Evolutionary conservation across 2,329 filamentous ascomycete species (phyloP).

Genomic region (Colletotrichum sp.): DNA sequence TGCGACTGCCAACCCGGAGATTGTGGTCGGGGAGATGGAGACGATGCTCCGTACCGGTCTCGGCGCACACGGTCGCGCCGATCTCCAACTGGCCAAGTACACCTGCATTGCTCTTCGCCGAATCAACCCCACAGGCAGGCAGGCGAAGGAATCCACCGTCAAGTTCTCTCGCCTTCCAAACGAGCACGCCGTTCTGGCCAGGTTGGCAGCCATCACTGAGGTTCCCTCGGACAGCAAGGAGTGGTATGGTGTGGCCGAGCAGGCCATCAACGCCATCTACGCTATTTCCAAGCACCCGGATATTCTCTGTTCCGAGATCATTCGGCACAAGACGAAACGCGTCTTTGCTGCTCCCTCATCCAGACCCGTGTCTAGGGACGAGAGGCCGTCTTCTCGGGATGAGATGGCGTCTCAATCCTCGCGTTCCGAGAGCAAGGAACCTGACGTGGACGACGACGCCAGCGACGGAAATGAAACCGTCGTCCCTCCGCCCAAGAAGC

Average conservation of each 20-base stretch:
- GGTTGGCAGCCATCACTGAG: conserved; percentile 84
- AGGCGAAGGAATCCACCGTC: conserved; percentile 72
- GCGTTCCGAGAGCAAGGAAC: background rate
- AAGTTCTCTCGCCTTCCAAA: conserved; percentile 84
- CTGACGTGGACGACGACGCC: conserved; percentile 29
- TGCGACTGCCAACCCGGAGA: conserved; percentile 87
- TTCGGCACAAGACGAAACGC: conserved; percentile 82
- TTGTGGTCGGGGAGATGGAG: conserved; percentile 94
- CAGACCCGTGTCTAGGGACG: conserved; percentile 40
- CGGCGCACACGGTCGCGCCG: conserved; percentile 77
- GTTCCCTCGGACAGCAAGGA: conserved; percentile 90
- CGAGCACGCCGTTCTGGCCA: conserved; percentile 84
- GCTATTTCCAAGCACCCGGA: conserved; percentile 93
- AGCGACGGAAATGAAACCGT: conserved; percentile 28
- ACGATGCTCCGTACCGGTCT: conserved; percentile 91
- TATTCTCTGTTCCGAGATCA: conserved; percentile 87
- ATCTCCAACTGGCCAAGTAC: conserved; percentile 90
- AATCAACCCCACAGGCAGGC: conserved; percentile 85
- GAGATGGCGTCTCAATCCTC: background rate
- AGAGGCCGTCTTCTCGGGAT: conserved; percentile 22
- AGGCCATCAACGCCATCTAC: conserved; percentile 95
- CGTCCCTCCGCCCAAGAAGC: conserved; percentile 51
- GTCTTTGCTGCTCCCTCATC: conserved; percentile 66
- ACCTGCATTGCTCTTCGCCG: conserved; percentile 92
- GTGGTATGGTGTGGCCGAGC: conserved; percentile 95